phyloP scores from a whole-genome alignment of 257 asterid species.

The Ehretia macrophylla region DNA sequence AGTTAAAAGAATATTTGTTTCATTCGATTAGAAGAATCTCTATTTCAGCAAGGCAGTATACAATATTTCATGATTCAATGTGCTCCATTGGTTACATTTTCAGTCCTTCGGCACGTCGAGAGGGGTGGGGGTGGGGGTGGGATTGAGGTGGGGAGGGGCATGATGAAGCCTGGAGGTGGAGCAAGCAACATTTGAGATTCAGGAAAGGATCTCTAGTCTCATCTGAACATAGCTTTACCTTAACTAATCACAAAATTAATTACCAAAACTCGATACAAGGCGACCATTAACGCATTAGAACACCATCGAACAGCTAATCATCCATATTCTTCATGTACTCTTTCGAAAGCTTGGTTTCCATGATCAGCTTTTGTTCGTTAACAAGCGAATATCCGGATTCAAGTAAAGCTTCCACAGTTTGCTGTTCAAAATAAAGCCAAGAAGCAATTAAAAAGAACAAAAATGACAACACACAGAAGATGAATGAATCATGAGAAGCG shows the following conservation, averaged over 20 bases:
- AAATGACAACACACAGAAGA: not conserved
- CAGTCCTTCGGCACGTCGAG: no score
- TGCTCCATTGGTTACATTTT: no score
- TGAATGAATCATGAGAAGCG: not conserved
- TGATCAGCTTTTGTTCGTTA: conserved; percentile 69
- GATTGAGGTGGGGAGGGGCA: no score
- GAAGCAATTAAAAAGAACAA: not conserved
- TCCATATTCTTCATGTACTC: conserved; percentile 96
- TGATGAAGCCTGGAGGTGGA: no score
- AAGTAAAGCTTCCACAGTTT: conserved; percentile 72
- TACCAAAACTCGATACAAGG: not conserved
- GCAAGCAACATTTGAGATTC: no score
- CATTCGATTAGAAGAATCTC: no score
- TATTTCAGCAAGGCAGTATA: no score
- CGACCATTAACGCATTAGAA: not conserved
- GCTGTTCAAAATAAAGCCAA: conserved; percentile 40
- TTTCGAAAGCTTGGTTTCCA: conserved; percentile 77
- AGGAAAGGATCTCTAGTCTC: no score
- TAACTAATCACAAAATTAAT: not conserved
- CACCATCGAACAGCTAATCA: conserved; percentile 22
- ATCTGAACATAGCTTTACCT: not conserved
- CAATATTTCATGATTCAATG: no score
- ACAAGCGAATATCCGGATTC: conserved; percentile 75
- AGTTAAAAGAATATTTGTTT: no score
- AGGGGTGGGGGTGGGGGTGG: no score